A percentile compares a stretch with the other conserved stretches of the same genome.
These are phyloP conservation scores for Aspergillus coremiiformis DNA, from an alignment of 495 filamentous ascomycete species.

Conservation along the genomic window DNA sequence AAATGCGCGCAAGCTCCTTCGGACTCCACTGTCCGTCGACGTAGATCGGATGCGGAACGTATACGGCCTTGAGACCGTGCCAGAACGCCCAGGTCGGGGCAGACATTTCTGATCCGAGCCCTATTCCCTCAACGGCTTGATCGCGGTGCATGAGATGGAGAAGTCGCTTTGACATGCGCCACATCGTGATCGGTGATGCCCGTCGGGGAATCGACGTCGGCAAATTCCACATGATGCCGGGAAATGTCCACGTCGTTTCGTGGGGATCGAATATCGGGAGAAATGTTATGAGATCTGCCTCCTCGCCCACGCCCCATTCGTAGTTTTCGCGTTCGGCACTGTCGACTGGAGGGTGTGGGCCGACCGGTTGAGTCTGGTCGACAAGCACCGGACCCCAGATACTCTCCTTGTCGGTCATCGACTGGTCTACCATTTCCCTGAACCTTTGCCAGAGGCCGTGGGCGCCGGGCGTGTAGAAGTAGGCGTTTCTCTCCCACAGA, in stretches of 20 bases:
- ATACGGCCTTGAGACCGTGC: constrained; percentile 54
- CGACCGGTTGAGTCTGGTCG: constrained; percentile 46
- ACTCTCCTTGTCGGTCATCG: constrained; percentile 30
- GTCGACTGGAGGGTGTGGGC: constrained; percentile 49
- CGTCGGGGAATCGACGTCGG: constrained; percentile 50
- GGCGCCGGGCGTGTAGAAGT: constrained; percentile 57
- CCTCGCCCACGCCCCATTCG: constrained; percentile 64
- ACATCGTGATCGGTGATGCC: constrained; percentile 55
- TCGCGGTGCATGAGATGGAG: constrained; percentile 58
- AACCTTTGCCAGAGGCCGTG: constrained; percentile 55
- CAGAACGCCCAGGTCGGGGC: constrained; percentile 55
- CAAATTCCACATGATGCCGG: constrained; percentile 51
- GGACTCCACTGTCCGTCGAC: constrained; percentile 55
- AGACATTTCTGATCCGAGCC: constrained; percentile 59
- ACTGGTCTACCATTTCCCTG: constrained; percentile 39
- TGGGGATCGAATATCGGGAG: constrained; percentile 60
- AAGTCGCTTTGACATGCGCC: constrained; percentile 51
- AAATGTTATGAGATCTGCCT: constrained; percentile 64
- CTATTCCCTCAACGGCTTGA: constrained; percentile 52
- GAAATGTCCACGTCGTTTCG: constrained; percentile 52
- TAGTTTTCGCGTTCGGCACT: constrained; percentile 52
- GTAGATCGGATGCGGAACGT: constrained; percentile 51
- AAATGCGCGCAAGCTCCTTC: constrained; percentile 48
- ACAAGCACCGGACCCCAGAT: constrained; percentile 56
- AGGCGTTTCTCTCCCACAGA: constrained; percentile 65